Conservation (phyloP, 768 basidiomycete genomes). For the Pisolithus orientalis region DNA sequence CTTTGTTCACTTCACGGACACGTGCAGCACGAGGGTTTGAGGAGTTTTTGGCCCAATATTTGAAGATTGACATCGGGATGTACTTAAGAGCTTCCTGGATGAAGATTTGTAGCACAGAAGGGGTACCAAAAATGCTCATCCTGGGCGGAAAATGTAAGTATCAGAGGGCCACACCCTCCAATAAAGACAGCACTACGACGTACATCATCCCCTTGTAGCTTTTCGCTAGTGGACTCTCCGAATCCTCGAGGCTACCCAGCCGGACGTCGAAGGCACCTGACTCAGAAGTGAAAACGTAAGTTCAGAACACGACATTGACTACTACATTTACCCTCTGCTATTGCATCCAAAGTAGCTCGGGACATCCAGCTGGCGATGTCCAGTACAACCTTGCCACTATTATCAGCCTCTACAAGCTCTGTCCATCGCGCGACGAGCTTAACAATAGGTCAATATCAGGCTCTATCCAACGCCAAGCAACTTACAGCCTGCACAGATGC, state of each 20-base stretch:
- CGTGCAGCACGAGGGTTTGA: conserved; percentile 11
- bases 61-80: conserved; percentile 27
- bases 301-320: not conserved
- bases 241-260: conserved; percentile 33
- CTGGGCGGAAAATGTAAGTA: not conserved
- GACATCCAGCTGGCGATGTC: conserved; percentile 28
- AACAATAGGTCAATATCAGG: not conserved
- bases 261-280: conserved; percentile 45
- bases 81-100: conserved; percentile 24
- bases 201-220: conserved; percentile 3
- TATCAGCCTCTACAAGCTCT: conserved; percentile 10
- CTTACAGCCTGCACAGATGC: conserved; percentile 26
- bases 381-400: conserved; percentile 11
- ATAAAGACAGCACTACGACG: not conserved
- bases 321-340: conserved; percentile 37
- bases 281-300: not conserved
- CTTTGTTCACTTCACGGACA: not conserved
- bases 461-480: too few species aligned
- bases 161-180: too few species aligned
- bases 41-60: conserved; percentile 27
- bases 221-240: conserved; percentile 2
- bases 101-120: conserved; percentile 18
- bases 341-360: conserved; percentile 43
- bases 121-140: conserved; percentile 4
- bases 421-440: conserved; percentile 21